These are phyloP conservation scores for Aspergillus hiratsukae DNA, from an alignment of 2,329 filamentous ascomycete genomes.

Conservation along the genomic window DNA sequence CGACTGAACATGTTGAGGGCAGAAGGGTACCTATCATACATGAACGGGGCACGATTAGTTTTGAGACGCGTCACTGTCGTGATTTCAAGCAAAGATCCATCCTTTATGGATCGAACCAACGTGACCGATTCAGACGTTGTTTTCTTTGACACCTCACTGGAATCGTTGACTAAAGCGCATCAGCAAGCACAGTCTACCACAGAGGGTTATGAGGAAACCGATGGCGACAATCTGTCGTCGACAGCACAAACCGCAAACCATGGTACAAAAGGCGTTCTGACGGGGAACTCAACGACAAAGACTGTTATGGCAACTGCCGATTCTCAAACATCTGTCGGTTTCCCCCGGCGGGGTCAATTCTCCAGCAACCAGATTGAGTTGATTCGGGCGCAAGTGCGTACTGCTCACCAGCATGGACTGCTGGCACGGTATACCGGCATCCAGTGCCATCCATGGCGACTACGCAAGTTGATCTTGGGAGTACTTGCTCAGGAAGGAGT, in stretches of 20 bases:
- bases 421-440: conserved; percentile 12
- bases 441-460: conserved; percentile 2
- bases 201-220: background rate
- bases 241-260: background rate
- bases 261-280: background rate
- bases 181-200: no score
- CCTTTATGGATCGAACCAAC: background rate
- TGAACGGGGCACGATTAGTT: conserved; percentile 15
- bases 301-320: conserved; percentile 8
- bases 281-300: background rate
- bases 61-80: conserved; percentile 22
- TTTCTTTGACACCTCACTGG: background rate
- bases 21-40: conserved; percentile 21
- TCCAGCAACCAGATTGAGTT: conserved; percentile 15
- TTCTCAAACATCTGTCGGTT: conserved; percentile 11
- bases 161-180: background rate
- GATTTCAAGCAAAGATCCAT: conserved; percentile 10
- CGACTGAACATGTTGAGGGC: conserved; percentile 17
- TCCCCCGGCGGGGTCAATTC: conserved; percentile 14
- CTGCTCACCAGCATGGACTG: conserved; percentile 14
- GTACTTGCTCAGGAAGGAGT: conserved; percentile 14
- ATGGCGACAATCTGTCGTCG: background rate
- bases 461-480: conserved; percentile 11
- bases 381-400: conserved; percentile 14
- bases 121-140: background rate